Base-by-base conservation (phyloP, 2,329 filamentous ascomycete genomes). In the Aphanocladium album region DNA sequence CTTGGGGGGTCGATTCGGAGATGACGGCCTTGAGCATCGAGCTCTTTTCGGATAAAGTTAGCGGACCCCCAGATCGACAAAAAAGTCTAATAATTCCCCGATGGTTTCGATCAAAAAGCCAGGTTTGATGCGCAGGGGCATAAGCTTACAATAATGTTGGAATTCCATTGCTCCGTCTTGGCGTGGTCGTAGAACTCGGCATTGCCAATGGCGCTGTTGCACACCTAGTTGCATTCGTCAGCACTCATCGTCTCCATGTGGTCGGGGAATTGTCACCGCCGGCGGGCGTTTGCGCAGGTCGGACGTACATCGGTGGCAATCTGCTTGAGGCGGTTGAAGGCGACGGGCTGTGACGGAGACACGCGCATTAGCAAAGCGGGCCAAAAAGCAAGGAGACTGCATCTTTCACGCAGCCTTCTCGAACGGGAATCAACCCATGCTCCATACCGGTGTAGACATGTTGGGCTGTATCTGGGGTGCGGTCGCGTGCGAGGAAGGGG, bases 111-210 rank as follows among this genome's bases (percentile, higher is more conserved):
- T 12, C n/a, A n/a, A n/a, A n/a, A n/a, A n/a, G n/a, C n/a, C n/a
- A n/a, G n/a, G n/a, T n/a, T n/a, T n/a, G n/a, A n/a, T n/a, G n/a
- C n/a, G n/a, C n/a, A n/a, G n/a, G 23, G 57, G 27, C n/a, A 14
- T 52, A 4, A 16, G 11, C 57, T 59, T 83, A 96, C 92, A 75
- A 98, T 97, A 75, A 99, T 98, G 66, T 83, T 80, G 37, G 89
- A 89, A 80, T 98, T 98, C 93, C 93, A 98, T 68, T 86, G 79
- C 72, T 89, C 86, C 39, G 93, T 96, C 72, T 89, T 88, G 60
- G 86, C 77, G 76, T 98, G 95, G 66, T 96, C 89, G 79, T 99
- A 99, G 77, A 83, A 87, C 64, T 91, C 86, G 62, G 87, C 86
- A 64, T 77, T 82, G 64, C 86, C 85, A 69, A 98, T 84, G 62